Conservation (phyloP, 495 filamentous ascomycete genomes). For the Massariosphaeria phaeospora region DNA sequence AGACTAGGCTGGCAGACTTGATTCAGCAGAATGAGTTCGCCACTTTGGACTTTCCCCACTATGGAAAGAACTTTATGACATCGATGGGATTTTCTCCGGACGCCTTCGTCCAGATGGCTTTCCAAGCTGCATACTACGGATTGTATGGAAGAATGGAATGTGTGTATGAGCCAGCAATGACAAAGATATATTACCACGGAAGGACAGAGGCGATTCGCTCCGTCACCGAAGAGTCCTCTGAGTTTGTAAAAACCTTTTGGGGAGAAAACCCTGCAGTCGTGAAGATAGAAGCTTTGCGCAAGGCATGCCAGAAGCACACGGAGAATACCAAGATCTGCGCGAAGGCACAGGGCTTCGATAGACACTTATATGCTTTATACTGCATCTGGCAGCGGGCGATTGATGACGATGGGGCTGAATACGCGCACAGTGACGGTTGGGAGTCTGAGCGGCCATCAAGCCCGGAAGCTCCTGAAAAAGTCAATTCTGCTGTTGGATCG, state of each 20-base stretch:
- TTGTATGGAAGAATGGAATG: constrained; percentile 91
- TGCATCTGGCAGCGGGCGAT: constrained; percentile 89
- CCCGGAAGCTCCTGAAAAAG: constrained; percentile 22
- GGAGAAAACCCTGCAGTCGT: constrained; percentile 73
- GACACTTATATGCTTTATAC: constrained; percentile 90
- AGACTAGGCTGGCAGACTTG: constrained; percentile 88
- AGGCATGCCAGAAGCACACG: constrained; percentile 77
- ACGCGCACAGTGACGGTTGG: constrained; percentile 42
- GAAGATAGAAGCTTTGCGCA: constrained; percentile 79
- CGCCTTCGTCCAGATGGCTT: constrained; percentile 98
- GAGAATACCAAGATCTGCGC: constrained; percentile 78
- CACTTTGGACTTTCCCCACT: constrained; percentile 80
- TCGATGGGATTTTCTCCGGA: constrained; percentile 95
- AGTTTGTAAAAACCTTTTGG: constrained; percentile 94
- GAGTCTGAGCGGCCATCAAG: constrained; percentile 35
- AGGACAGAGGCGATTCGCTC: constrained; percentile 90
- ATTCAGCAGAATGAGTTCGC: constrained; percentile 96
- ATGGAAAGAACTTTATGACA: constrained; percentile 97
- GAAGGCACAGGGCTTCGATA: constrained; percentile 87
- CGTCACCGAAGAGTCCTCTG: constrained; percentile 71
- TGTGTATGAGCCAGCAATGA: constrained; percentile 98
- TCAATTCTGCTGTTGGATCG: constrained; percentile 47
- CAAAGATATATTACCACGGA: constrained; percentile 86
- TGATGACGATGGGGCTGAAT: constrained; percentile 62
- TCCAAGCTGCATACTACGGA: constrained; percentile 97